A percentile compares a stretch with the other conserved stretches of the same genome.
Conservation (phyloP, 1,139 yeast species). For the Blastobotrys illinoisensis region DNA sequence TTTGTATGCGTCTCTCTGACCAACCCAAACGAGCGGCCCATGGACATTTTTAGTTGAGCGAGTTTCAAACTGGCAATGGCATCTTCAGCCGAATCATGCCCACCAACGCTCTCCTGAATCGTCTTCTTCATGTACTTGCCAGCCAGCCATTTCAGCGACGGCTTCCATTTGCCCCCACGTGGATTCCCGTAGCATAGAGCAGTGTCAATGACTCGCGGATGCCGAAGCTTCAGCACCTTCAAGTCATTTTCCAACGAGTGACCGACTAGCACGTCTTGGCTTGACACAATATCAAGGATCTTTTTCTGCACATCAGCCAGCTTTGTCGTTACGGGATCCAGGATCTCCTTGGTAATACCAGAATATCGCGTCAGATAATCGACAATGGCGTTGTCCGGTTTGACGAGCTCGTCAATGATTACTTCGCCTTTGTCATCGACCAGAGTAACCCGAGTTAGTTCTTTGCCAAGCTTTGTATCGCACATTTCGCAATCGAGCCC, state of each 20-base stretch:
- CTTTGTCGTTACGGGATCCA: conserved; percentile 59
- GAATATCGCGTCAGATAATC: conserved; percentile 81
- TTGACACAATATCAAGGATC: conserved; percentile 55
- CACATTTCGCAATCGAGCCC: conserved; percentile 97
- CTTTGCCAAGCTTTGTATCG: conserved; percentile 53
- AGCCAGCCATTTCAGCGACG: conserved; percentile 67
- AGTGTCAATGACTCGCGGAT: conserved; percentile 71
- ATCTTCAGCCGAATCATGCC: conserved; percentile 88
- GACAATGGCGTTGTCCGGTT: conserved; percentile 65
- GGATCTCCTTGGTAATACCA: conserved; percentile 72
- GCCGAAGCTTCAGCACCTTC: conserved; percentile 73
- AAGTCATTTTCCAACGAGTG: conserved; percentile 94
- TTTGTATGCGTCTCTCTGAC: conserved; percentile 14
- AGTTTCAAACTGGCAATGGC: conserved; percentile 76
- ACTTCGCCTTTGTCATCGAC: conserved; percentile 50
- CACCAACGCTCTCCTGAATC: conserved; percentile 60
- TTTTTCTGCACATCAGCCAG: conserved; percentile 60
- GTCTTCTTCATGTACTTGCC: conserved; percentile 46
- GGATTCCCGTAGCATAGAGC: conserved; percentile 75
- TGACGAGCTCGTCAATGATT: conserved; percentile 66
- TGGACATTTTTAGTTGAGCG: conserved; percentile 58
- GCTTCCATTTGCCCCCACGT: conserved; percentile 73
- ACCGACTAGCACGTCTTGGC: conserved; percentile 64
- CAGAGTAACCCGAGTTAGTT: conserved; percentile 71
- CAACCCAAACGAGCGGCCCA: conserved; percentile 63